phyloP scores from a whole-genome alignment of 352 stramenopile species.

The Globisporangium alternatum region DNA sequence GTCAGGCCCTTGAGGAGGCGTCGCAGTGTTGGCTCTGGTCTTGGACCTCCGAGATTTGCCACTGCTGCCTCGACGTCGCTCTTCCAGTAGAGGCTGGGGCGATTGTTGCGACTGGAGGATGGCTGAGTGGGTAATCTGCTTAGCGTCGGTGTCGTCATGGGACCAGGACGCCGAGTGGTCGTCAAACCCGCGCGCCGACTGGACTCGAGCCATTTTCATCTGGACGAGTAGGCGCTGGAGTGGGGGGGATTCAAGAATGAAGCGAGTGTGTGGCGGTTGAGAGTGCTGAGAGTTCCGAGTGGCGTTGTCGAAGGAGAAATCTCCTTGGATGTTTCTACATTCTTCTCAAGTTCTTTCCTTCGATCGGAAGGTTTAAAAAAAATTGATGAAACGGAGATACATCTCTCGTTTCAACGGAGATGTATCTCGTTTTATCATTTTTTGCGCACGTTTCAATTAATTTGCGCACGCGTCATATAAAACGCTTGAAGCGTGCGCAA shows the following conservation, averaged over 20 bases:
- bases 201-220: background rate
- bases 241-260: background rate
- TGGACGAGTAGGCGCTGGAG: background rate
- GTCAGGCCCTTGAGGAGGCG: background rate
- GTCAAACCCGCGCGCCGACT: background rate
- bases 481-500: no score
- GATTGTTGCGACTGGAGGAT: conserved; percentile 13
- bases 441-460: no score
- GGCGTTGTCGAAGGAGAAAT: background rate
- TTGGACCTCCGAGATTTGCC: background rate
- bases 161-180: background rate
- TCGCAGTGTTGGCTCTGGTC: background rate
- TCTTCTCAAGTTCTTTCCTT: background rate
- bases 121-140: background rate
- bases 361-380: no score
- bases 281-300: background rate
- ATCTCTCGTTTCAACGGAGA: no score
- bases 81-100: conserved; percentile 8
- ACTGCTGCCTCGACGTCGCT: background rate
- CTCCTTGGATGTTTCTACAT: background rate
- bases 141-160: background rate
- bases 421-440: no score
- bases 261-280: background rate
- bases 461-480: no score
- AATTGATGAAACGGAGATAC: no score